Base-by-base conservation (phyloP, 2,329 filamentous ascomycete genomes). In the Botrytis cinerea region DNA sequence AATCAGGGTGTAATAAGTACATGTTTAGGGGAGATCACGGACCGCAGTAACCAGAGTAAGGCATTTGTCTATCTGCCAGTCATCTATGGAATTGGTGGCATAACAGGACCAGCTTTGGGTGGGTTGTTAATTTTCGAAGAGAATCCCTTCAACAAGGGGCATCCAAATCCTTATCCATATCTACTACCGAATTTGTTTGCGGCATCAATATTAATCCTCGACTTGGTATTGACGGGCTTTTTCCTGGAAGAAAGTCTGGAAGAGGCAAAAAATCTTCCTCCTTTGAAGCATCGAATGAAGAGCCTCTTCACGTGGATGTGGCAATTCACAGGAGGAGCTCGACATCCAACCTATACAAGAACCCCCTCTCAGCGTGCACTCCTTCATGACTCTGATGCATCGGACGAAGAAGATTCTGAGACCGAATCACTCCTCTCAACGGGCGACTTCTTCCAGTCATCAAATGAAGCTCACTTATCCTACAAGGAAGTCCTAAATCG, bases 31-130 rank as follows among this genome's bases (percentile, higher is more conserved):
- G 96, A 99, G 82, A 92, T 99, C 70, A 99, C 96, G 2, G 95
- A 98, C 81, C 90, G 94, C 72, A 96, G 92, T 76, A 99, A 99
- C 82, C 96, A 99, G 85, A 96, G 93, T 80, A 88, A 89, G 71
- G 96, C 94, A 0, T 99, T 99, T 79, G 96, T 93, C 2, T 99
- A 97, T 84, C 85, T 99, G 60, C 96, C 96, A 0, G 92, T 98
- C 57, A 91, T 98, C n/a, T 99, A 99, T 82, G 95, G 95, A 6
- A 86, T 99, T 48, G 96, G 96, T 28, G 93, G 93, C 61, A 97
- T 99, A 75, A 96, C 95, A 0, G 96, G 96, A 0, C 96, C 96
- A 0, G 90, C 97, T 1, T 83, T 98, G n/a, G 96, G 96, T 22
- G 96, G 96, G 0, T 81, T 98, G 59, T 83, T 98, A 72, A 92